These are phyloP conservation scores for Starmerella riodocensis DNA, from an alignment of 805 yeast genomes.

Conservation along the genomic window DNA sequence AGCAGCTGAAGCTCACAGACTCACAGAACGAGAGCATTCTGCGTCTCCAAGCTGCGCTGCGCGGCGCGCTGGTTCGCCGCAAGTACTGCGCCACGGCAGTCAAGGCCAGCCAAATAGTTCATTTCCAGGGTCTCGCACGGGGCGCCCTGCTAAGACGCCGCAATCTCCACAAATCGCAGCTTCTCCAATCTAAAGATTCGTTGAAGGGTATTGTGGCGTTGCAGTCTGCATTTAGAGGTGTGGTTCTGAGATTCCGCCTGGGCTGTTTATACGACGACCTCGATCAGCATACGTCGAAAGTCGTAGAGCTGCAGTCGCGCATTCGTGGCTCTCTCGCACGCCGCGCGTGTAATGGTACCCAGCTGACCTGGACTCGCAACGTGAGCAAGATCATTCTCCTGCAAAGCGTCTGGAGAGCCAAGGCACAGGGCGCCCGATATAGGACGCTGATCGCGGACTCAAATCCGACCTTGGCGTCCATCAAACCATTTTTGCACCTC, in stretches of 20 bases:
- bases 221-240: conserved; percentile 30
- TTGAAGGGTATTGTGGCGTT: conserved; percentile 21
- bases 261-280: conserved; percentile 26
- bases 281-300: conserved; percentile 24
- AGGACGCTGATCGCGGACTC: conserved; percentile 51
- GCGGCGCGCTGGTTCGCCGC: conserved; percentile 37
- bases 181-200: conserved; percentile 1
- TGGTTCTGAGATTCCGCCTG: conserved; percentile 26
- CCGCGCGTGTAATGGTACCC: conserved; percentile 29
- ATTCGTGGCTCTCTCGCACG: conserved; percentile 27
- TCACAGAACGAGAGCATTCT: conserved; percentile 23
- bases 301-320: conserved; percentile 27
- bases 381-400: conserved; percentile 49
- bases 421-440: conserved; percentile 59
- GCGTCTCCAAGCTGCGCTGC: conserved; percentile 40
- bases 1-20: not conserved
- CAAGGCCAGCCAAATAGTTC: conserved; percentile 4
- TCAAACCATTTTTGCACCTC: conserved; percentile 62
- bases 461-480: conserved; percentile 67
- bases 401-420: conserved; percentile 61
- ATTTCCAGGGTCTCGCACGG: conserved; percentile 44
- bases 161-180: not conserved
- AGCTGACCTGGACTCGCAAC: conserved; percentile 36
- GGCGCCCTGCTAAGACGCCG: conserved; percentile 30
- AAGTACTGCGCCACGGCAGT: conserved; percentile 4